Conservation (phyloP, 768 basidiomycete species). For the Leccinum obscurum region DNA sequence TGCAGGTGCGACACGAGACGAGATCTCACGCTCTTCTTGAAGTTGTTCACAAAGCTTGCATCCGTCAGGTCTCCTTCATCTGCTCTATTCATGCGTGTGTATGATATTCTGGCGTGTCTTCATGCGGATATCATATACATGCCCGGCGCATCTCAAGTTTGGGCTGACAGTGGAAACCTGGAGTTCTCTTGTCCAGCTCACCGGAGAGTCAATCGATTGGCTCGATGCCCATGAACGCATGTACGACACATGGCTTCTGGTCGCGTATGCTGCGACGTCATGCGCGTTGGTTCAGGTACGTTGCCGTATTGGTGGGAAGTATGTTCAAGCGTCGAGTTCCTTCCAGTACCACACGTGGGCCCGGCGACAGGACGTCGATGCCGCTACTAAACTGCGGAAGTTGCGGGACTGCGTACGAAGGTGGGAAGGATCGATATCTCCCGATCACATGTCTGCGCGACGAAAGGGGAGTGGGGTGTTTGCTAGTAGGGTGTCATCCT, state of each 20-base stretch:
- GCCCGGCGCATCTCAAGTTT: constrained; percentile 89
- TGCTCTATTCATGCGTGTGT: constrained; percentile 84
- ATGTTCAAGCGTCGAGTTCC: constrained; percentile 11
- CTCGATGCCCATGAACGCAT: constrained; percentile 74
- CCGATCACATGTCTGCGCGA: constrained; percentile 93
- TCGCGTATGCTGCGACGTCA: constrained; percentile 84
- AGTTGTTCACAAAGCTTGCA: constrained; percentile 4
- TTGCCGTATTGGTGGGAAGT: constrained; percentile 7
- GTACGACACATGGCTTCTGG: constrained; percentile 86
- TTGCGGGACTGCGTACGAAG: constrained; percentile 81
- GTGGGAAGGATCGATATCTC: constrained; percentile 86
- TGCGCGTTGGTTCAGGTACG: constrained; percentile 89
- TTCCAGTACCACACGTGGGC: constrained; percentile 92
- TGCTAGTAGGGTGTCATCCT: background rate
- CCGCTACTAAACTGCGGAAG: constrained; percentile 72
- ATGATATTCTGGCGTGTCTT: constrained; percentile 99
- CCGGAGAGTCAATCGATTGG: constrained; percentile 87
- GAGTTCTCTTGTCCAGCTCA: constrained; percentile 68
- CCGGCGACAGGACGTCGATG: constrained; percentile 72
- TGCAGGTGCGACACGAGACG: constrained; percentile 53
- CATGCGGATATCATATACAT: constrained; percentile 94
- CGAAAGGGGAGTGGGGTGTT: constrained; percentile 62
- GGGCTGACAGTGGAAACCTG: constrained; percentile 78
- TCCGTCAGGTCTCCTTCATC: constrained; percentile 74
- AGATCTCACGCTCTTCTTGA: background rate